A percentile compares a stretch with the other conserved stretches of the same genome.
Conservation (phyloP, 2,329 filamentous ascomycete species). For the Sporothrix sp. region DNA sequence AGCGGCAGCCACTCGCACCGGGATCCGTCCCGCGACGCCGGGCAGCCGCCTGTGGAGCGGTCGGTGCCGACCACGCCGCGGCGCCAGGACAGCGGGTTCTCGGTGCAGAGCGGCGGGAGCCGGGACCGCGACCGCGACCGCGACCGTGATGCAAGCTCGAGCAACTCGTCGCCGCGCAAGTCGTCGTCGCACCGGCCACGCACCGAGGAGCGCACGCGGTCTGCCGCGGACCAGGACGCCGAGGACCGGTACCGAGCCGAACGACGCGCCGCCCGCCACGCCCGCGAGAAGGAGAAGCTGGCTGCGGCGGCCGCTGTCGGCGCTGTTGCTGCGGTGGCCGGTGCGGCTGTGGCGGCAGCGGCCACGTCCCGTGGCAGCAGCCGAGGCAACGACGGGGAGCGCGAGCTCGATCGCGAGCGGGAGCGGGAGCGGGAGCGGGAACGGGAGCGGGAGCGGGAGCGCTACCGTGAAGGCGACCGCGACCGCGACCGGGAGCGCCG, state of each 20-base stretch:
- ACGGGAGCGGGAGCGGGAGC: too few relatives aligned
- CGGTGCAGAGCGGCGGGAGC: constrained; percentile 11
- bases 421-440: too few relatives aligned
- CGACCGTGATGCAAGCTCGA: constrained; percentile 11
- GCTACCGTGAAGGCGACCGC: constrained; percentile 17
- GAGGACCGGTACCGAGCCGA: constrained; percentile 42
- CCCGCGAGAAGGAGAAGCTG: constrained; percentile 21
- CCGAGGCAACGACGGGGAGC: constrained; percentile 18
- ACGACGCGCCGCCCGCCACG: constrained; percentile 30
- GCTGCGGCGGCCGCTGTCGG: constrained; percentile 9
- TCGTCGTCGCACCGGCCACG: constrained; percentile 1
- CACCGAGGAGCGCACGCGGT: constrained; percentile 7
- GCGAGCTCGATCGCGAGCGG: constrained; percentile 18
- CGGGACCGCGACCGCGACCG: not conserved
- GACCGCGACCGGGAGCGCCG: constrained; percentile 19
- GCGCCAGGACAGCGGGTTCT: constrained; percentile 37
- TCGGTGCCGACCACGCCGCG: constrained; percentile 30
- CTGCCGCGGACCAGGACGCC: constrained; percentile 9
- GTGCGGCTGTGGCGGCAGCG: constrained; percentile 21
- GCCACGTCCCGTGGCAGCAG: constrained; percentile 15
- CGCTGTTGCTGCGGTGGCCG: constrained; percentile 19
- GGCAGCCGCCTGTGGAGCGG: constrained; percentile 28
- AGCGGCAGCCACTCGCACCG: constrained; percentile 15
- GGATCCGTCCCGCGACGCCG: constrained; percentile 20
- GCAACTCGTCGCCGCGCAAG: constrained; percentile 15